Conservation (phyloP, 2,329 filamentous ascomycete species). For the Calycina marina region DNA sequence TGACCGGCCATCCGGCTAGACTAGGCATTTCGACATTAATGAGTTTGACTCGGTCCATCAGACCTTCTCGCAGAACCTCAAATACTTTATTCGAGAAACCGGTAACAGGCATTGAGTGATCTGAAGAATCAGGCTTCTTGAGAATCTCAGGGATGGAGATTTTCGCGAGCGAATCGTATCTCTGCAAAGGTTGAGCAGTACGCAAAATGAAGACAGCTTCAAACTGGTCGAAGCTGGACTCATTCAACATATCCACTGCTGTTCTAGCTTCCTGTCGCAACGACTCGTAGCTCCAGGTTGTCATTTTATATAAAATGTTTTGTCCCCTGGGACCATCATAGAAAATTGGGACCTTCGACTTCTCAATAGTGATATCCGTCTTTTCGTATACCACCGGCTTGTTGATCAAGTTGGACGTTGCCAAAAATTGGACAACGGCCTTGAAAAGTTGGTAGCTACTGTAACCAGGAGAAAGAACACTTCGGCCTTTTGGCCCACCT, state of each 20-base stretch:
- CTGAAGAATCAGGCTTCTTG: constrained; percentile 8
- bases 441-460: constrained; percentile 94
- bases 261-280: constrained; percentile 61
- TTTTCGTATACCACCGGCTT: constrained; percentile 42
- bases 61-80: constrained; percentile 49
- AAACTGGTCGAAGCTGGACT: constrained; percentile 65
- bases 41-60: constrained; percentile 59
- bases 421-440: constrained; percentile 76
- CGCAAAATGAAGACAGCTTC: constrained; percentile 67
- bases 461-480: constrained; percentile 63
- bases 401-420: constrained; percentile 54
- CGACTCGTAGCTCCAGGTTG: constrained; percentile 61
- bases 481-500: constrained; percentile 57
- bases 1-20: constrained; percentile 31
- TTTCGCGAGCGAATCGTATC: constrained; percentile 35
- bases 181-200: constrained; percentile 36
- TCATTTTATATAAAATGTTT: constrained; percentile 88
- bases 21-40: constrained; percentile 40
- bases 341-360: constrained; percentile 47
- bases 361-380: constrained; percentile 27
- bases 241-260: constrained; percentile 61
- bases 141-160: constrained; percentile 8
- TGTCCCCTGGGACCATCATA: constrained; percentile 62
- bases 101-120: constrained; percentile 15
- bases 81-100: constrained; percentile 42